A percentile compares a stretch with the other conserved stretches of the same genome.
phyloP scores from a whole-genome alignment of 1,284 basidiomycete genomes.

The Ustilago nuda region DNA sequence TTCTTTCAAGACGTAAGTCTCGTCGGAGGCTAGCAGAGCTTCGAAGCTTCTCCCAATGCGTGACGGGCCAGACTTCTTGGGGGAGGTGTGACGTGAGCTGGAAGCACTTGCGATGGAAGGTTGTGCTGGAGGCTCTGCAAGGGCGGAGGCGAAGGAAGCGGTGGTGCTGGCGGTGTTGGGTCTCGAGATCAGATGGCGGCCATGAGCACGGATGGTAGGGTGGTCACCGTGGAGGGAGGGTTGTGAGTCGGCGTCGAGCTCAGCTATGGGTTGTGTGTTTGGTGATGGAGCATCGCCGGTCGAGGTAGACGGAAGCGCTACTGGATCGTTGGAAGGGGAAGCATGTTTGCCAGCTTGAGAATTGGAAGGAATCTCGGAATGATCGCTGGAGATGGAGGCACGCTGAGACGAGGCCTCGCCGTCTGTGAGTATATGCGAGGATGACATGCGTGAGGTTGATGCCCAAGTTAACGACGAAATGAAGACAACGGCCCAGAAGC shows the following conservation, averaged over 20 bases:
- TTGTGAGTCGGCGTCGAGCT: slow-evolving; percentile 11
- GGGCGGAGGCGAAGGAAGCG: slow-evolving; percentile 31
- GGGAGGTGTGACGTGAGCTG: slow-evolving; percentile 18
- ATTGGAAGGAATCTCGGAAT: slow-evolving; percentile 43
- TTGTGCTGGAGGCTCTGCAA: slow-evolving; percentile 13
- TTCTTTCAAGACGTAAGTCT: slow-evolving; percentile 53
- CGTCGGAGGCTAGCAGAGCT: slow-evolving; percentile 49
- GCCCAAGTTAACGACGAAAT: slow-evolving; percentile 5
- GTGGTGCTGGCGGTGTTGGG: slow-evolving; percentile 33
- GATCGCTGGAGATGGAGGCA: slow-evolving; percentile 32
- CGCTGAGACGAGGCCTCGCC: slow-evolving; percentile 19
- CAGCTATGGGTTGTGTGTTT: slow-evolving; percentile 10
- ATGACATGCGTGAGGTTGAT: slow-evolving; percentile 19
- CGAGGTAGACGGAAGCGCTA: slow-evolving; percentile 7
- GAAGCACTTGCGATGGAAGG: slow-evolving; percentile 13
- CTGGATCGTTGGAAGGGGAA: slow-evolving; percentile 15
- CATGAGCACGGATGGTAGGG: slow-evolving; percentile 5
- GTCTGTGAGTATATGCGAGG: slow-evolving; percentile 19
- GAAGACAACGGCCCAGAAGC: slow-evolving; percentile 10
- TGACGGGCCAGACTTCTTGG: slow-evolving; percentile 25
- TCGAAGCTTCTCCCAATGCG: slow-evolving; percentile 55
- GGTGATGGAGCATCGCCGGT: slow-evolving; percentile 8
- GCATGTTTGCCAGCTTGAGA: slow-evolving; percentile 18
- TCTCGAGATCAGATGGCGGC: slow-evolving; percentile 9
- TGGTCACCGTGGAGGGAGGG: slow-evolving; percentile 7